Conservation (phyloP, 345 rosid species). For the Salix exigua region DNA sequence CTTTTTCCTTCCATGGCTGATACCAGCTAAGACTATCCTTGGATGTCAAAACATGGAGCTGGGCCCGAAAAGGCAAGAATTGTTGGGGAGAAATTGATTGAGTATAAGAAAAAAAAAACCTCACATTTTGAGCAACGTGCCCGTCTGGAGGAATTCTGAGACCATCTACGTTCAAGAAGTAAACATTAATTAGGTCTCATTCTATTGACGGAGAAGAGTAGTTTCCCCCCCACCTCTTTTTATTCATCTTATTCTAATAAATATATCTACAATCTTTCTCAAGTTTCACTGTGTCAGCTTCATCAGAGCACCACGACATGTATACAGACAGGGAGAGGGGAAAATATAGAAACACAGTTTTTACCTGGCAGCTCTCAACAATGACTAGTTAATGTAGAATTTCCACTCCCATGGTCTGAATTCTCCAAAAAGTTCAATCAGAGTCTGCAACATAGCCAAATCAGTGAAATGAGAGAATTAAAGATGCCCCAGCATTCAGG, state of each 20-base stretch:
- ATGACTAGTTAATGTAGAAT: conserved; percentile 48
- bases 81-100: not conserved
- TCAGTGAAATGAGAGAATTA: not conserved
- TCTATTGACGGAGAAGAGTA: not conserved
- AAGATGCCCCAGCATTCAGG: not conserved
- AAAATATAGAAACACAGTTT: not conserved
- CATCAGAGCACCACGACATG: conserved; percentile 2
- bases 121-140: conserved; percentile 67
- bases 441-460: conserved; percentile 38
- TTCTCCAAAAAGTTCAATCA: conserved; percentile 46
- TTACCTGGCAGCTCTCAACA: conserved; percentile 67
- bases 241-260: not conserved
- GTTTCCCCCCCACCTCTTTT: not conserved
- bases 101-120: conserved; percentile 27
- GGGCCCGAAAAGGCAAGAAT: not conserved
- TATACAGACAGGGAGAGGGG: not conserved
- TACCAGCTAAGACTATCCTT: not conserved
- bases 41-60: not conserved
- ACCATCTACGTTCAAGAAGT: conserved; percentile 41
- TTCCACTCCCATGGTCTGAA: conserved; percentile 40
- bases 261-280: conserved; percentile 33
- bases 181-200: conserved; percentile 14
- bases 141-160: conserved; percentile 57
- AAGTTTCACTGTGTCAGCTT: conserved; percentile 61
- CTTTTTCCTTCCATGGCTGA: not conserved